Conservation (phyloP, 192 early-diverging fungal genomes). For the Gigaspora rosea region DNA sequence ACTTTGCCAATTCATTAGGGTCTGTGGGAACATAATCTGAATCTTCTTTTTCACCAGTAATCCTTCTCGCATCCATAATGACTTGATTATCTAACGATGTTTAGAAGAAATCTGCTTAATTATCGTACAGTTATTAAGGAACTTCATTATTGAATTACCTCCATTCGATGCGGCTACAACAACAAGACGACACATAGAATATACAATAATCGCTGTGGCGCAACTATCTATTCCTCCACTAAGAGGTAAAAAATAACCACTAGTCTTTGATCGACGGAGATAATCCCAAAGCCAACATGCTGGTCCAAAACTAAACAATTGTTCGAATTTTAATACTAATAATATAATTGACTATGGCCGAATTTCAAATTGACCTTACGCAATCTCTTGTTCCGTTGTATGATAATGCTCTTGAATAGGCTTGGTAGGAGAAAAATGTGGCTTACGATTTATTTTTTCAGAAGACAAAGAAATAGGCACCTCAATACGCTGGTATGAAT, state of each 20-base stretch:
- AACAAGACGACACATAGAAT: slow-evolving; percentile 89
- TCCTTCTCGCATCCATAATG: slow-evolving; percentile 69
- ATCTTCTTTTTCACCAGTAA: slow-evolving; percentile 56
- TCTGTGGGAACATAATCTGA: slow-evolving; percentile 71
- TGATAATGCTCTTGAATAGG: slow-evolving; percentile 58
- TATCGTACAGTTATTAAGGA: neutral
- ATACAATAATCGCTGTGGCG: slow-evolving; percentile 81
- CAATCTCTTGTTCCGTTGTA: slow-evolving; percentile 87
- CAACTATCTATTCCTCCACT: slow-evolving; percentile 99
- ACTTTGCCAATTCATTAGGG: slow-evolving; percentile 82
- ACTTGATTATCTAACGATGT: slow-evolving; percentile 52
- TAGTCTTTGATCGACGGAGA: slow-evolving; percentile 82
- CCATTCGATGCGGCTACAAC: slow-evolving; percentile 64
- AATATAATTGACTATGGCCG: neutral
- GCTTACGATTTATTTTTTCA: slow-evolving; percentile 40
- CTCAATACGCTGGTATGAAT: slow-evolving; percentile 68
- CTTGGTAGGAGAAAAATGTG: slow-evolving; percentile 52
- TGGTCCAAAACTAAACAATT: slow-evolving; percentile 70
- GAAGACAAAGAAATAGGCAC: slow-evolving; percentile 59
- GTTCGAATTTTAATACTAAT: neutral
- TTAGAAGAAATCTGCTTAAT: neutral
- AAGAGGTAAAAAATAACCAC: slow-evolving; percentile 93
- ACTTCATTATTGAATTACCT: slow-evolving; percentile 35
- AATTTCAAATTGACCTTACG: slow-evolving; percentile 39
- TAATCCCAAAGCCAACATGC: slow-evolving; percentile 99